Evolutionary conservation across 768 basidiomycete genomes (phyloP).

Genomic region (Podaxis sp.): DNA sequence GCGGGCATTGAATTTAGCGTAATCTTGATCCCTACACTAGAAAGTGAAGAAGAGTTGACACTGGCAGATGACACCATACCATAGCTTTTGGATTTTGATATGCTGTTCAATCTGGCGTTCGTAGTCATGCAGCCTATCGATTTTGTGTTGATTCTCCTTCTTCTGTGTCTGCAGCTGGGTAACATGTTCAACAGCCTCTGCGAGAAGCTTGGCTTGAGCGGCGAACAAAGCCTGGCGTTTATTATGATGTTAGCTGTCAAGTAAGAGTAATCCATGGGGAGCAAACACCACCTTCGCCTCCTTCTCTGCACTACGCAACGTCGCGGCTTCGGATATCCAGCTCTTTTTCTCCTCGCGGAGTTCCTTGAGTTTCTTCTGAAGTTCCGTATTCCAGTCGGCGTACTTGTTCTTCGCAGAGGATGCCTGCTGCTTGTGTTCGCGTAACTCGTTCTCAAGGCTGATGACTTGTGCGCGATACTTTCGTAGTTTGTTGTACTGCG

Average conservation of each 20-base stretch:
- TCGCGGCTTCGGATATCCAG: slow-evolving; percentile 71
- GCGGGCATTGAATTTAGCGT: slow-evolving; percentile 65
- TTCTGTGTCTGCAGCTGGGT: slow-evolving; percentile 73
- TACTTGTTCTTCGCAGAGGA: slow-evolving; percentile 75
- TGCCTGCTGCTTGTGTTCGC: slow-evolving; percentile 72
- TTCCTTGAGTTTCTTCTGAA: slow-evolving; percentile 75
- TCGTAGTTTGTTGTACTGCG: slow-evolving; percentile 78
- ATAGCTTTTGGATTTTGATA: slow-evolving; percentile 71
- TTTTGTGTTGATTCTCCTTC: slow-evolving; percentile 79
- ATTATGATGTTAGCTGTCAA: not conserved
- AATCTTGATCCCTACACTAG: slow-evolving; percentile 66
- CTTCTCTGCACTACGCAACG: slow-evolving; percentile 67
- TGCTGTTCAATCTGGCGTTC: slow-evolving; percentile 87
- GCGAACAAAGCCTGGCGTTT: slow-evolving; percentile 56
- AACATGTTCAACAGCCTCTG: slow-evolving; percentile 66
- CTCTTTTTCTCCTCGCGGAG: slow-evolving; percentile 78
- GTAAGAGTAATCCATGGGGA: not conserved
- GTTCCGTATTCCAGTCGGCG: slow-evolving; percentile 78
- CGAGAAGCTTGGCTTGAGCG: slow-evolving; percentile 68
- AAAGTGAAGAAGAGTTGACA: not conserved
- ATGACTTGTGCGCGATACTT: slow-evolving; percentile 72
- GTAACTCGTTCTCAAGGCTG: slow-evolving; percentile 66
- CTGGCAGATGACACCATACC: slow-evolving; percentile 44
- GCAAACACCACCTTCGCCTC: slow-evolving; percentile 57
- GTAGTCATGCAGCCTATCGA: slow-evolving; percentile 79